Evolutionary conservation across 1,284 basidiomycete genomes (phyloP).

Genomic region (Testicularia cyperi): DNA sequence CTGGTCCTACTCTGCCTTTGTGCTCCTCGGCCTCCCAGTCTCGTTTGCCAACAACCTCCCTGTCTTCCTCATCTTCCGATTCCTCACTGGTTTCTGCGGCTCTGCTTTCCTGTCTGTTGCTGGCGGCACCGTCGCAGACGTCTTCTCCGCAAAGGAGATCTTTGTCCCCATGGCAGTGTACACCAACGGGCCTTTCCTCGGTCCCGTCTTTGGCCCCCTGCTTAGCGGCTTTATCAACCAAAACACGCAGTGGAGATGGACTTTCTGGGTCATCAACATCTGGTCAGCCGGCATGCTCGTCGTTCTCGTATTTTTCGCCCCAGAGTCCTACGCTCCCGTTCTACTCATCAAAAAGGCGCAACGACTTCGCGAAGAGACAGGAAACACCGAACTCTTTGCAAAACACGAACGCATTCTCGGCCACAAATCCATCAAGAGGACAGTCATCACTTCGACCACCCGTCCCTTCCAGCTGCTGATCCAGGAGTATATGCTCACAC

Average conservation of each 20-base stretch:
- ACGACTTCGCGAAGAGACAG: slow-evolving; percentile 51
- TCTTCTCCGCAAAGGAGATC: slow-evolving; percentile 52
- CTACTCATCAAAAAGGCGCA: slow-evolving; percentile 53
- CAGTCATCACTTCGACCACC: slow-evolving; percentile 15
- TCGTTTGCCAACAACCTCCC: slow-evolving; percentile 55
- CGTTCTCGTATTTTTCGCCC: slow-evolving; percentile 52
- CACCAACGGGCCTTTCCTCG: slow-evolving; percentile 57
- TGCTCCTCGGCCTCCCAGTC: slow-evolving; percentile 37
- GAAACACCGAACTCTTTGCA: slow-evolving; percentile 40
- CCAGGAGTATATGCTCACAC: slow-evolving; percentile 18
- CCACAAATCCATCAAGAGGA: slow-evolving; percentile 9
- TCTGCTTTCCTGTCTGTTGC: slow-evolving; percentile 53
- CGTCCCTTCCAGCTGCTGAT: slow-evolving; percentile 21
- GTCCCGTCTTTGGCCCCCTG: slow-evolving; percentile 42
- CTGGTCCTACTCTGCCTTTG: slow-evolving; percentile 36
- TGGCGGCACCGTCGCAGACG: slow-evolving; percentile 43
- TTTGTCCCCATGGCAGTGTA: slow-evolving; percentile 58
- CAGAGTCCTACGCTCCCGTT: slow-evolving; percentile 58
- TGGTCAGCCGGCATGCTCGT: slow-evolving; percentile 49
- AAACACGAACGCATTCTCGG: slow-evolving; percentile 16
- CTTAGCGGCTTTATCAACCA: slow-evolving; percentile 52
- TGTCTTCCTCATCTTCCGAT: slow-evolving; percentile 53
- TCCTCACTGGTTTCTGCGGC: slow-evolving; percentile 56
- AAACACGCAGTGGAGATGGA: slow-evolving; percentile 58
- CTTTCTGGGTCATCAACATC: slow-evolving; percentile 54